Evolutionary conservation across 1,284 basidiomycete genomes (phyloP).

Genomic region (Cerioporus squamosus): DNA sequence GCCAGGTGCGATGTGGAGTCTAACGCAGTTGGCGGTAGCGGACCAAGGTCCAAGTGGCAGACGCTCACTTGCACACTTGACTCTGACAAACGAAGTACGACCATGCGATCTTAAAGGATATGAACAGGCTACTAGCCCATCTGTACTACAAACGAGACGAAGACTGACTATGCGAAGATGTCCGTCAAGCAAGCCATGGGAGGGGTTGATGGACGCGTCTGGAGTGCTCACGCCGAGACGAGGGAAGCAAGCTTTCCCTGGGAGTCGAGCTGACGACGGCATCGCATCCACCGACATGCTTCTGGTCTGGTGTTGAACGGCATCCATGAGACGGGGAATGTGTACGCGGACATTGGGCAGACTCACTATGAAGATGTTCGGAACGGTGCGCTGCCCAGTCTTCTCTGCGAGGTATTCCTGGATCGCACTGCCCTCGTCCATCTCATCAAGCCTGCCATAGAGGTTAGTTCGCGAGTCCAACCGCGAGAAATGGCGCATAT

Average conservation of each 20-base stretch:
- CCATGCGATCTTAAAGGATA: no score
- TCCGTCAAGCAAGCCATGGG: not conserved
- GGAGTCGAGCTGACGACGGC: slow-evolving; percentile 28
- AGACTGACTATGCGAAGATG: not conserved
- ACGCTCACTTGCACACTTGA: no score
- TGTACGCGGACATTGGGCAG: not conserved
- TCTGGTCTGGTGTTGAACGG: slow-evolving; percentile 43
- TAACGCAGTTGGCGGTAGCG: no score
- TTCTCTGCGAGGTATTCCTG: slow-evolving; percentile 63
- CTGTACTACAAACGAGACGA: not conserved
- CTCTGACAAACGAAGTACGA: no score
- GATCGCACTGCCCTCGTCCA: slow-evolving; percentile 59
- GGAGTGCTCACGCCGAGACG: slow-evolving; percentile 31
- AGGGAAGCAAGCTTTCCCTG: slow-evolving; percentile 34
- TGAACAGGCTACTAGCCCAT: no score
- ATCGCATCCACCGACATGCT: slow-evolving; percentile 56
- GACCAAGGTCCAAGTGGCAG: no score
- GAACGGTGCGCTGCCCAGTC: slow-evolving; percentile 67
- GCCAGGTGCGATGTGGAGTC: no score
- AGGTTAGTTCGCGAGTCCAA: not conserved
- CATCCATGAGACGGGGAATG: not conserved
- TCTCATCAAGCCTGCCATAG: slow-evolving; percentile 43
- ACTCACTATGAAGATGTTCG: slow-evolving; percentile 74
- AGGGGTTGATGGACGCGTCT: not conserved
- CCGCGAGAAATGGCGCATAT: not conserved